phyloP scores from a whole-genome alignment of 83 land plant species.

The Larix sibirica region DNA sequence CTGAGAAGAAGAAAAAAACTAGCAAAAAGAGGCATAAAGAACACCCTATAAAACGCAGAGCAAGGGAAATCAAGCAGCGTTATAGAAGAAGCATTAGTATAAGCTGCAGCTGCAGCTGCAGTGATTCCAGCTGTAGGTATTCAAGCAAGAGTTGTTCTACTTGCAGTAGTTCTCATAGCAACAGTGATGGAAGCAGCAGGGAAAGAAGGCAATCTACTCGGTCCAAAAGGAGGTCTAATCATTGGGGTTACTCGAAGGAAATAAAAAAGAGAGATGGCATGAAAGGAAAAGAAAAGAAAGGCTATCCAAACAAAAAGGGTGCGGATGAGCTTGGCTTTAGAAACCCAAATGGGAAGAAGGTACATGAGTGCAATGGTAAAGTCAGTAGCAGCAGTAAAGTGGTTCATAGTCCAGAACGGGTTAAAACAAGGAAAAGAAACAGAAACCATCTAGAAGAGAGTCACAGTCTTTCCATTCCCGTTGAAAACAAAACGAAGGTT shows the following conservation, averaged over 20 bases:
- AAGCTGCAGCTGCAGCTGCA: too few relatives aligned
- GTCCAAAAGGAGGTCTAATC: neutral
- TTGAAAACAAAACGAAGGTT: too few relatives aligned
- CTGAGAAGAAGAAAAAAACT: too few relatives aligned
- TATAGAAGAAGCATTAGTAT: too few relatives aligned
- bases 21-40: too few relatives aligned
- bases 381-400: neutral
- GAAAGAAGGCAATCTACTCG: neutral
- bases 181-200: too few relatives aligned
- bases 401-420: neutral
- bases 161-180: too few relatives aligned
- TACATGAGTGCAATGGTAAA: neutral
- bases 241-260: neutral
- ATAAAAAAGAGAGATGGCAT: neutral
- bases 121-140: too few relatives aligned
- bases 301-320: neutral
- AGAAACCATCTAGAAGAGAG: neutral
- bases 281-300: neutral
- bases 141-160: too few relatives aligned
- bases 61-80: too few relatives aligned
- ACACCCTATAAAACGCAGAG: too few relatives aligned
- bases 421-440: neutral
- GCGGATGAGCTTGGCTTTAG: neutral
- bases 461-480: neutral
- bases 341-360: neutral